Conservation (phyloP, 2,329 filamentous ascomycete species). For the Ampelomyces quisqualis region DNA sequence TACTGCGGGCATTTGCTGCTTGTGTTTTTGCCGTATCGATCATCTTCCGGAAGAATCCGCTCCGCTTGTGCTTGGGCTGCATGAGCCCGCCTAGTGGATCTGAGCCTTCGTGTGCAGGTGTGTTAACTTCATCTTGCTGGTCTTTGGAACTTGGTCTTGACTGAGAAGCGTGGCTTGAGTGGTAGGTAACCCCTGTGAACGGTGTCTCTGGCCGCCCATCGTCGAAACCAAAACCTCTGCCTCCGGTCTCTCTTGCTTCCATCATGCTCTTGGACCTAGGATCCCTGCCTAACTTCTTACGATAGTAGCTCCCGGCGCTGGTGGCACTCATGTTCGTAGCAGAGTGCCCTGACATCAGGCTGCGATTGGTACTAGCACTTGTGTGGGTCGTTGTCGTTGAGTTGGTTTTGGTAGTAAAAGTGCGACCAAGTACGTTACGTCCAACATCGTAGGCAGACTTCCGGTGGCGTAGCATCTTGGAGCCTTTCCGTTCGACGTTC, state of each 20-base stretch:
- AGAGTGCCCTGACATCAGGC: conserved; percentile 90
- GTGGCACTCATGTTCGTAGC: conserved; percentile 91
- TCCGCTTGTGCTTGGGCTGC: conserved; percentile 73
- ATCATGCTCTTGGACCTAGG: conserved; percentile 63
- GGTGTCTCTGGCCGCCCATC: conserved; percentile 54
- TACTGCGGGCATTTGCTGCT: conserved; percentile 84
- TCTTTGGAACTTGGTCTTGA: conserved; percentile 57
- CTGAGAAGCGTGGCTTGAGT: conserved; percentile 72
- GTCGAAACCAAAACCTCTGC: conserved; percentile 43
- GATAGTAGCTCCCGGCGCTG: conserved; percentile 88
- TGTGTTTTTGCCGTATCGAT: conserved; percentile 92
- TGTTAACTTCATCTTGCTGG: conserved; percentile 51
- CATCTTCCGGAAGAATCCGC: conserved; percentile 93
- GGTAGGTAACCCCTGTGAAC: conserved; percentile 80
- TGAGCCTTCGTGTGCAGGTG: conserved; percentile 60
- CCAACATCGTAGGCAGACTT: conserved; percentile 80
- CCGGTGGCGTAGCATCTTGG: conserved; percentile 55
- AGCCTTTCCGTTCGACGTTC: conserved; percentile 34
- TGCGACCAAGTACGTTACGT: conserved; percentile 68
- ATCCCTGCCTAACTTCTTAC: conserved; percentile 61
- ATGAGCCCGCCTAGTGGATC: conserved; percentile 75
- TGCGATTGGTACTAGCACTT: conserved; percentile 74
- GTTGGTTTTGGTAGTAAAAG: conserved; percentile 85
- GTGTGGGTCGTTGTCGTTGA: conserved; percentile 65
- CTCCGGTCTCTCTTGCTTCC: conserved; percentile 51